Conservation (phyloP, 371 early-diverging fungal species). For the Lichtheimia corymbifera region DNA sequence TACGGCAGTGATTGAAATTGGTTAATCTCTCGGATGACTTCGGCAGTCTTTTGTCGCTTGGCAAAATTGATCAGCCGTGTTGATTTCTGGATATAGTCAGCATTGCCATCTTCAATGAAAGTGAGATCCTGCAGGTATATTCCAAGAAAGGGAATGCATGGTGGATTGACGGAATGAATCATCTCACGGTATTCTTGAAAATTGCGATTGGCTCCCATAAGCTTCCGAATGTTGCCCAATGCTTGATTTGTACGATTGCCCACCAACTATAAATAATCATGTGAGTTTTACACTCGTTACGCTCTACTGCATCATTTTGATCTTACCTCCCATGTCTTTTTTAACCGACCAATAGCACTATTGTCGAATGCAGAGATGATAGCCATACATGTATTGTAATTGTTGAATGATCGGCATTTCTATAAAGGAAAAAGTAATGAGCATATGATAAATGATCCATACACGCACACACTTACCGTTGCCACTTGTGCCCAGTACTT, state of each 20-base stretch:
- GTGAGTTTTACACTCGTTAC: not conserved
- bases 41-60: constrained; percentile 83
- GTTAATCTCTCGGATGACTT: constrained; percentile 86
- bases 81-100: constrained; percentile 65
- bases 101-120: constrained; percentile 92
- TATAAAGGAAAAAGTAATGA: constrained; percentile 8
- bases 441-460: not conserved
- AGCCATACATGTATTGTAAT: constrained; percentile 89
- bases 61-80: constrained; percentile 83
- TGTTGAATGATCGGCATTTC: constrained; percentile 76
- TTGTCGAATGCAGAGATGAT: constrained; percentile 87
- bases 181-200: constrained; percentile 86
- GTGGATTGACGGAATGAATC: constrained; percentile 83
- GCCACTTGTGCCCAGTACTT: constrained; percentile 86
- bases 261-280: constrained; percentile 23
- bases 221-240: constrained; percentile 45
- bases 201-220: constrained; percentile 83
- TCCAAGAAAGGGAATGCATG: constrained; percentile 91
- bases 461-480: constrained; percentile 50
- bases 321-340: constrained; percentile 79
- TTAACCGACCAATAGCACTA: constrained; percentile 83
- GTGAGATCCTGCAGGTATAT: constrained; percentile 88
- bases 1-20: constrained; percentile 88
- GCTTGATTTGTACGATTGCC: constrained; percentile 46
- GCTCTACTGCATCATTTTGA: too few species aligned